A percentile compares a stretch with the other conserved stretches of the same genome.
Conservation (phyloP, 345 rosid species). For the Hibiscus tridactylites region DNA sequence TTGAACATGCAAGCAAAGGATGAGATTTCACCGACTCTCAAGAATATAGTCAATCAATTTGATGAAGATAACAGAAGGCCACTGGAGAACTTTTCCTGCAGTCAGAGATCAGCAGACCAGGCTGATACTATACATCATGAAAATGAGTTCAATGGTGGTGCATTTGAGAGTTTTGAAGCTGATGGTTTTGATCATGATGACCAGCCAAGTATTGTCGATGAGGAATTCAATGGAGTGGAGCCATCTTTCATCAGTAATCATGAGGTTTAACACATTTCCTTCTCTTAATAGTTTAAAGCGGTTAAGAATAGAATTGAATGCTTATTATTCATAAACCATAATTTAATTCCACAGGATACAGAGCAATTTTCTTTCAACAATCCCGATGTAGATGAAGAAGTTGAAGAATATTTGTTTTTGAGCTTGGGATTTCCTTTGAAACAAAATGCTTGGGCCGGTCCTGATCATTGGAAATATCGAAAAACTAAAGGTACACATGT, state of each 20-base stretch:
- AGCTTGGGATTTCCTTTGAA: slow-evolving; percentile 61
- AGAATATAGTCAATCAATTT: slow-evolving; percentile 47
- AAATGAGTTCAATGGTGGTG: slow-evolving; percentile 36
- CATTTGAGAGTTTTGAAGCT: slow-evolving; percentile 40
- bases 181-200: slow-evolving; percentile 46
- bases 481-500: slow-evolving; percentile 53
- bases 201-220: slow-evolving; percentile 39
- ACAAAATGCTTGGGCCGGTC: slow-evolving; percentile 97
- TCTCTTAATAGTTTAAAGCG: slow-evolving; percentile 6
- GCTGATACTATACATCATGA: slow-evolving; percentile 30
- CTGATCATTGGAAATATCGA: slow-evolving; percentile 89
- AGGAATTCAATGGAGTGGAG: slow-evolving; percentile 34
- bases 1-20: slow-evolving; percentile 45
- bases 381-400: slow-evolving; percentile 43
- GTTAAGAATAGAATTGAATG: not conserved
- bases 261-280: slow-evolving; percentile 39
- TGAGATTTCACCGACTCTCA: slow-evolving; percentile 77
- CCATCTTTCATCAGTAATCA: slow-evolving; percentile 40
- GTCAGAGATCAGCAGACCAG: slow-evolving; percentile 34
- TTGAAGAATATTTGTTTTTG: slow-evolving; percentile 58
- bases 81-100: slow-evolving; percentile 37
- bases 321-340: not conserved
- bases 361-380: slow-evolving; percentile 35
- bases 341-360: slow-evolving; percentile 37
- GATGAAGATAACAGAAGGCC: slow-evolving; percentile 67